phyloP scores from a whole-genome alignment of 129 eudicot species.

The Pulicaria dysenterica region DNA sequence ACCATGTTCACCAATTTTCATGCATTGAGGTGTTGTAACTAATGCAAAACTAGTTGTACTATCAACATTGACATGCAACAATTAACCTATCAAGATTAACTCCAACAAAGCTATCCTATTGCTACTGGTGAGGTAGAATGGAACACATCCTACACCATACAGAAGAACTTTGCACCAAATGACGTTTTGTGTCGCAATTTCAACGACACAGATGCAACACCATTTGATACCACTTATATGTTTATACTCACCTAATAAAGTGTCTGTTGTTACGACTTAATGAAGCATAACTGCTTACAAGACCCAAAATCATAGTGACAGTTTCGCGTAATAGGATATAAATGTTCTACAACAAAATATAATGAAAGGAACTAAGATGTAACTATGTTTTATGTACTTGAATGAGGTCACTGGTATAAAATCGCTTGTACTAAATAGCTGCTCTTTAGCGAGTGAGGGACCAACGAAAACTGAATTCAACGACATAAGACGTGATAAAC shows the following conservation, averaged over 20 bases:
- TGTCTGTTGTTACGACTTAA: conserved; percentile 10
- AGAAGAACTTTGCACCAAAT: conserved; percentile 42
- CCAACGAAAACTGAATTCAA: conserved; percentile 23
- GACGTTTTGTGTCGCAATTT: conserved; percentile 25
- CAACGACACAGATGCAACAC: conserved; percentile 48
- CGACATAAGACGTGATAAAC: conserved; percentile 29
- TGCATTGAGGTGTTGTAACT: too few relatives aligned
- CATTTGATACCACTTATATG: conserved; percentile 22
- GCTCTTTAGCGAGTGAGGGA: conserved; percentile 37
- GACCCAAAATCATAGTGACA: not conserved
- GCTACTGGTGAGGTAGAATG: conserved; percentile 38
- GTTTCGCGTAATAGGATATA: not conserved
- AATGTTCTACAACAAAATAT: too few relatives aligned
- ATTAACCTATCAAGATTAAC: too few relatives aligned
- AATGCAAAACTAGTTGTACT: too few relatives aligned
- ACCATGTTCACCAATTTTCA: too few relatives aligned
- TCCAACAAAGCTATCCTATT: conserved; percentile 45
- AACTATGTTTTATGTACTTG: conserved; percentile 32
- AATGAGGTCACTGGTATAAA: conserved; percentile 43
- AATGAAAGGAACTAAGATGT: not conserved
- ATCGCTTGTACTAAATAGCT: conserved; percentile 35
- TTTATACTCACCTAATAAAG: conserved; percentile 32
- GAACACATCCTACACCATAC: conserved; percentile 35
- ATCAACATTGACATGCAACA: too few relatives aligned
- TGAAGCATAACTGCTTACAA: not conserved